A percentile compares a stretch with the other conserved stretches of the same genome.
These are phyloP conservation scores for Coemansia brasiliensis DNA, from an alignment of 192 early-diverging fungal species.

Conservation along the genomic window DNA sequence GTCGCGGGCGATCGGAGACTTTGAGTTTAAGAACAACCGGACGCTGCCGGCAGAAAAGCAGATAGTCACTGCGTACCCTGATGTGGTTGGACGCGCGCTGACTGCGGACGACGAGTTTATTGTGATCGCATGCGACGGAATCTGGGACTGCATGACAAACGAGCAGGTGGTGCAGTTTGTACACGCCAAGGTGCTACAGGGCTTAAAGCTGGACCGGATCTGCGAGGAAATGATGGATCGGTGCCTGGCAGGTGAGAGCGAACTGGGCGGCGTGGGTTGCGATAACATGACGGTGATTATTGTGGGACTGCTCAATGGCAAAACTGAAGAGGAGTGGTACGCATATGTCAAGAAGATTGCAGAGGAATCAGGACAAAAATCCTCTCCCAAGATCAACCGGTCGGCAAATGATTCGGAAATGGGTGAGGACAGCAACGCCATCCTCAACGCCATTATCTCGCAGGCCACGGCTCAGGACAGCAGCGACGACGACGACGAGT, in stretches of 20 bases:
- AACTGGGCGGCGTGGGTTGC: slow-evolving; percentile 90
- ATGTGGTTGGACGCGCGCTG: slow-evolving; percentile 62
- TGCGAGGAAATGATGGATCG: slow-evolving; percentile 90
- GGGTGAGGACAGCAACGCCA: slow-evolving; percentile 27
- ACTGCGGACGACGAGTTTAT: slow-evolving; percentile 78
- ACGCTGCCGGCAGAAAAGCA: slow-evolving; percentile 81
- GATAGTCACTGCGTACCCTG: slow-evolving; percentile 91
- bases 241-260: slow-evolving; percentile 87
- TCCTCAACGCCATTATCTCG: slow-evolving; percentile 36
- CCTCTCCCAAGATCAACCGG: slow-evolving; percentile 43
- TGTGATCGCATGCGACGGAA: slow-evolving; percentile 97
- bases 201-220: slow-evolving; percentile 62
- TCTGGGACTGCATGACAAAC: slow-evolving; percentile 96
- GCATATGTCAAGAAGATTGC: slow-evolving; percentile 48
- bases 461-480: slow-evolving; percentile 13
- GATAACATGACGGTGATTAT: slow-evolving; percentile 99
- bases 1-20: slow-evolving; percentile 96
- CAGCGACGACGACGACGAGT: slow-evolving; percentile 13
- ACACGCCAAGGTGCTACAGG: slow-evolving; percentile 64
- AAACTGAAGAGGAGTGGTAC: slow-evolving; percentile 77
- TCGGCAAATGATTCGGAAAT: slow-evolving; percentile 17
- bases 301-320: slow-evolving; percentile 80
- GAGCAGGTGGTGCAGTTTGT: slow-evolving; percentile 90
- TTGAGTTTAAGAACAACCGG: slow-evolving; percentile 94
- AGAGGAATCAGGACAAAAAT: slow-evolving; percentile 44